Conservation (phyloP, 2,329 filamentous ascomycete species). For the Phoma sp. region DNA sequence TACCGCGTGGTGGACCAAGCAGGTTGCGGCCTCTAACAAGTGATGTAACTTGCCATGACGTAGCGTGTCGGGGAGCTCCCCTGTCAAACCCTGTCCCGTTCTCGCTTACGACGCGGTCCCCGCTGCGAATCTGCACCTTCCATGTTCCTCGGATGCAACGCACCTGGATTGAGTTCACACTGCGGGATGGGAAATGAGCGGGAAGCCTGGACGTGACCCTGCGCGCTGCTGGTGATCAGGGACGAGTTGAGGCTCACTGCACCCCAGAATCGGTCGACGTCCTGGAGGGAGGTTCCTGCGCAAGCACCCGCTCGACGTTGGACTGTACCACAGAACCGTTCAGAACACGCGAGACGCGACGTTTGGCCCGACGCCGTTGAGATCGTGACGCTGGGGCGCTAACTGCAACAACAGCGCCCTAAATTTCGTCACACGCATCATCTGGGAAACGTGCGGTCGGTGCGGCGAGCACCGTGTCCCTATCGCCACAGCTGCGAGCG, state of each 20-base stretch:
- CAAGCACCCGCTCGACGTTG: not conserved
- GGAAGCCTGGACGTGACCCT: slow-evolving; percentile 11
- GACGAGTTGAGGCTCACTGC: slow-evolving; percentile 9
- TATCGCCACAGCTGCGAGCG: slow-evolving; percentile 1
- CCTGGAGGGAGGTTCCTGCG: slow-evolving; percentile 1
- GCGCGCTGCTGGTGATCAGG: slow-evolving; percentile 15
- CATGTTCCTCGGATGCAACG: slow-evolving; percentile 12
- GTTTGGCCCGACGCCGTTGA: slow-evolving; percentile 18
- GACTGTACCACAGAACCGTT: slow-evolving; percentile 4
- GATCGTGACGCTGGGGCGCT: slow-evolving; percentile 15
- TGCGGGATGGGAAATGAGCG: slow-evolving; percentile 12
- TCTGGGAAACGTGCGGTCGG: slow-evolving; percentile 1
- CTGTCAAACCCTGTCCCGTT: slow-evolving; percentile 9
- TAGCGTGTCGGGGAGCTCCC: slow-evolving; percentile 27
- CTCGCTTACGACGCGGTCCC: slow-evolving; percentile 23
- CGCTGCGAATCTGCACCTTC: slow-evolving; percentile 16
- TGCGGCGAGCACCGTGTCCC: slow-evolving; percentile 8
- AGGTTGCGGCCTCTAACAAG: slow-evolving; percentile 22
- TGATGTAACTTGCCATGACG: slow-evolving; percentile 21
- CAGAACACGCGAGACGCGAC: slow-evolving; percentile 13
- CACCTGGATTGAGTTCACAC: slow-evolving; percentile 10
- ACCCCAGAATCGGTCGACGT: not conserved
- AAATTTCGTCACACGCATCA: slow-evolving; percentile 13
- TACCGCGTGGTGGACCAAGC: slow-evolving; percentile 29
- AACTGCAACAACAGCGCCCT: slow-evolving; percentile 11